Conservation (phyloP, 2,329 filamentous ascomycete genomes). For the Ascochyta viciae-villosae region DNA sequence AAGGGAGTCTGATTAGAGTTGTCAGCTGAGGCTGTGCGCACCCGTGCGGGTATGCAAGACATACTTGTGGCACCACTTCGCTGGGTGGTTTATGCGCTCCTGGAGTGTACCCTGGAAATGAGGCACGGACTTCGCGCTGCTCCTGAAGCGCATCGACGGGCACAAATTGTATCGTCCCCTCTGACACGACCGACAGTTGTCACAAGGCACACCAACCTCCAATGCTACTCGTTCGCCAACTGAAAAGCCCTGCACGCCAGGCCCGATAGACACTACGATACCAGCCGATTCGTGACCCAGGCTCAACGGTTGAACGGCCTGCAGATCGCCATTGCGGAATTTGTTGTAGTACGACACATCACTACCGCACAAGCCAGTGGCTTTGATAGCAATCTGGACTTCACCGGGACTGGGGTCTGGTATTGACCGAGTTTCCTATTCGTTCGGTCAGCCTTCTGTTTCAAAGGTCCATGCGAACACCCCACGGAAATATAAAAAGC, state of each 20-base stretch:
- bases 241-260: conserved; percentile 47
- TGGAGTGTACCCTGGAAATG: conserved; percentile 54
- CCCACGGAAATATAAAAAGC: conserved; percentile 41
- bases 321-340: conserved; percentile 74
- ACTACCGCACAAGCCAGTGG: conserved; percentile 73
- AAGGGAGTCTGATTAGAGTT: conserved; percentile 47
- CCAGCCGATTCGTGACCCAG: conserved; percentile 56
- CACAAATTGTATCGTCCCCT: conserved; percentile 53
- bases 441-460: conserved; percentile 31
- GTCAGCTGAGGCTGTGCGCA: conserved; percentile 36
- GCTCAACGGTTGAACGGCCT: conserved; percentile 69
- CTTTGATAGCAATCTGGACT: conserved; percentile 69
- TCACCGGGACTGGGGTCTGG: conserved; percentile 63
- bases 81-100: conserved; percentile 53
- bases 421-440: conserved; percentile 63
- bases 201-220: conserved; percentile 52
- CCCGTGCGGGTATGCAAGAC: conserved; percentile 41
- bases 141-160: conserved; percentile 52
- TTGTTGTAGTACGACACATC: conserved; percentile 76
- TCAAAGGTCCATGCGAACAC: conserved; percentile 28
- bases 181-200: conserved; percentile 52
- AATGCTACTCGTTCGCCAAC: conserved; percentile 52
- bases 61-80: conserved; percentile 55
- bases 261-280: conserved; percentile 49
- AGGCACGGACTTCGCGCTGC: conserved; percentile 53